Conservation (phyloP, 1,284 basidiomycete species). For the Singerocomus rubriflavus region DNA sequence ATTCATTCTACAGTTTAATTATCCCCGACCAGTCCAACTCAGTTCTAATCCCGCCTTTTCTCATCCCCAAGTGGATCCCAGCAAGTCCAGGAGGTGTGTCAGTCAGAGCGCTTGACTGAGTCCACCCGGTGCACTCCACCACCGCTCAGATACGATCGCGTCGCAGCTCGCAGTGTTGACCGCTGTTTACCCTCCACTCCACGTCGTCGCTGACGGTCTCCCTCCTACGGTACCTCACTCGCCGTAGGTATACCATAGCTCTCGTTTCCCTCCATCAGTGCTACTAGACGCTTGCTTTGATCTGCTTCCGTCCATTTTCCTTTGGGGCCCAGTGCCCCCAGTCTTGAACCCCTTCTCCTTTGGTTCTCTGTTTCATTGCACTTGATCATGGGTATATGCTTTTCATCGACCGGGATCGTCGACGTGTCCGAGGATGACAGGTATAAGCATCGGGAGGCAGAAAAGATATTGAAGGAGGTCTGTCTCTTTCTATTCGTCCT, state of each 20-base stretch:
- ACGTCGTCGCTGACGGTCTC: background rate
- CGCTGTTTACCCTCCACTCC: constrained; percentile 14
- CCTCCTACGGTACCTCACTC: constrained; percentile 8
- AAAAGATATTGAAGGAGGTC: constrained; percentile 63
- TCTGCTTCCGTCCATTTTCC: background rate
- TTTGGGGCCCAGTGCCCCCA: constrained; percentile 19
- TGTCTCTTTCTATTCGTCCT: constrained; percentile 21
- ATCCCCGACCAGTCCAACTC: too few species aligned
- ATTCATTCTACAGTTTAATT: too few species aligned
- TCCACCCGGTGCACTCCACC: background rate
- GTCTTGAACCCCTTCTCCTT: background rate
- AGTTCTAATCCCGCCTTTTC: too few species aligned
- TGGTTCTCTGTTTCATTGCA: background rate
- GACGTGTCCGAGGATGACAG: constrained; percentile 65
- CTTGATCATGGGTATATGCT: constrained; percentile 68
- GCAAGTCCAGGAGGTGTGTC: background rate
- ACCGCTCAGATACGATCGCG: constrained; percentile 3
- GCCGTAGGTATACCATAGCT: background rate
- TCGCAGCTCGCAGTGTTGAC: constrained; percentile 15
- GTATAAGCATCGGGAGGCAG: constrained; percentile 60
- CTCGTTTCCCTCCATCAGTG: background rate
- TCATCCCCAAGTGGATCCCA: background rate
- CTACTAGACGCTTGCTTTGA: background rate
- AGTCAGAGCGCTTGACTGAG: background rate
- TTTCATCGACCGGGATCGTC: constrained; percentile 54